These are phyloP conservation scores for Filobasidium uniguttulatum DNA, from an alignment of 1,284 basidiomycete species.

Conservation along the genomic window DNA sequence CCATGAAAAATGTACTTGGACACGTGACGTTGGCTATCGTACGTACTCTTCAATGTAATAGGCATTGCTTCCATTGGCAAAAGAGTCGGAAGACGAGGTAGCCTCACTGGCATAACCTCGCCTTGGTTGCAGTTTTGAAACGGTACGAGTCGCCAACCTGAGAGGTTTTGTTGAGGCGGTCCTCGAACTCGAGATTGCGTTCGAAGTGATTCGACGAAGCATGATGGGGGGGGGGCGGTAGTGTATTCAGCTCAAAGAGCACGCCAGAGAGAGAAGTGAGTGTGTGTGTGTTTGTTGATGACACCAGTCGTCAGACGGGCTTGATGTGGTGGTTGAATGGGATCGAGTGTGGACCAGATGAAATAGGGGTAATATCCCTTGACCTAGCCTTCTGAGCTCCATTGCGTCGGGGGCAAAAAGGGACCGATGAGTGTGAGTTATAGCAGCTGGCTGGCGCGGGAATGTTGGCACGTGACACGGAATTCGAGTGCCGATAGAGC, in stretches of 20 bases:
- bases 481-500: no score
- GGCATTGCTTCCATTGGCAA: constrained; percentile 80
- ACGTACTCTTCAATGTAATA: constrained; percentile 80
- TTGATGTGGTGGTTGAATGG: neutral
- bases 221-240: constrained; percentile 6
- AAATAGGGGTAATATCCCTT: neutral
- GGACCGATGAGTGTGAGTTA: no score
- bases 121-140: constrained; percentile 1
- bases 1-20: neutral
- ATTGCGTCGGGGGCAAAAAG: no score
- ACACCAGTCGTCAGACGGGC: no score
- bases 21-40: neutral
- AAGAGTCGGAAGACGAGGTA: constrained; percentile 42
- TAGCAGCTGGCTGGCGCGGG: no score
- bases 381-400: no score
- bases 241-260: neutral
- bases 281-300: no score
- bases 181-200: constrained; percentile 5
- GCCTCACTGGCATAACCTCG: constrained; percentile 8
- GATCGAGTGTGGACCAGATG: neutral
- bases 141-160: constrained; percentile 1
- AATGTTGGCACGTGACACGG: no score
- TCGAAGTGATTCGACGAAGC: constrained; percentile 12
- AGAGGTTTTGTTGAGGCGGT: constrained; percentile 3
- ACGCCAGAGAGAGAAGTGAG: neutral